Evolutionary conservation across 2,329 filamentous ascomycete species (phyloP).

Genomic region (Byssoonygena ceratinophila): DNA sequence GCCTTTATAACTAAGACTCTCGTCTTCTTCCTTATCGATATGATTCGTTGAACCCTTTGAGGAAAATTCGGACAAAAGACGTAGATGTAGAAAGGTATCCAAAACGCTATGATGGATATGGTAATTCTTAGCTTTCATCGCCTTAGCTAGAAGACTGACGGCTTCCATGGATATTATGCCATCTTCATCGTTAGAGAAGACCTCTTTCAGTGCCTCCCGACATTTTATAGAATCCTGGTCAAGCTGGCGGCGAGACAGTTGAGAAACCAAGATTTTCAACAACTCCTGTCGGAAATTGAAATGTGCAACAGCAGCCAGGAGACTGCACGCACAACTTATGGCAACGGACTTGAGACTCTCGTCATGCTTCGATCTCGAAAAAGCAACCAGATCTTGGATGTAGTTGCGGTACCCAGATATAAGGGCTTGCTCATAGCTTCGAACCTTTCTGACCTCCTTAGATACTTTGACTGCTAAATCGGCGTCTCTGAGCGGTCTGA

Average conservation of each 20-base stretch:
- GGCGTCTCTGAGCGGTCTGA: conserved; percentile 68
- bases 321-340: conserved; percentile 71
- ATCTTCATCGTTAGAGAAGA: conserved; percentile 82
- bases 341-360: conserved; percentile 58
- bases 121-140: conserved; percentile 86
- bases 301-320: conserved; percentile 75
- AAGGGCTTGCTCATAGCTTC: conserved; percentile 77
- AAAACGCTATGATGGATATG: conserved; percentile 72
- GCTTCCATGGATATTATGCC: conserved; percentile 80
- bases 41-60: conserved; percentile 70
- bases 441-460: conserved; percentile 75
- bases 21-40: conserved; percentile 52
- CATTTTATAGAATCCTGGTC: conserved; percentile 71
- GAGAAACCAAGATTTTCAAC: conserved; percentile 73
- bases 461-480: conserved; percentile 69
- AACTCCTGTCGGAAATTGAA: conserved; percentile 93
- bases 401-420: conserved; percentile 78
- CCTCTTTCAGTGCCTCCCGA: conserved; percentile 62
- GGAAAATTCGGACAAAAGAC: conserved; percentile 76
- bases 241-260: conserved; percentile 61
- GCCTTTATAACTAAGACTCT: conserved; percentile 31
- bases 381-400: conserved; percentile 59
- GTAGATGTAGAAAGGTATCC: conserved; percentile 82
- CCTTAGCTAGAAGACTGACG: conserved; percentile 73
- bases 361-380: conserved; percentile 46